Evolutionary conservation across 306 rosid genomes (phyloP).

Genomic region (Prunus fruticosa): DNA sequence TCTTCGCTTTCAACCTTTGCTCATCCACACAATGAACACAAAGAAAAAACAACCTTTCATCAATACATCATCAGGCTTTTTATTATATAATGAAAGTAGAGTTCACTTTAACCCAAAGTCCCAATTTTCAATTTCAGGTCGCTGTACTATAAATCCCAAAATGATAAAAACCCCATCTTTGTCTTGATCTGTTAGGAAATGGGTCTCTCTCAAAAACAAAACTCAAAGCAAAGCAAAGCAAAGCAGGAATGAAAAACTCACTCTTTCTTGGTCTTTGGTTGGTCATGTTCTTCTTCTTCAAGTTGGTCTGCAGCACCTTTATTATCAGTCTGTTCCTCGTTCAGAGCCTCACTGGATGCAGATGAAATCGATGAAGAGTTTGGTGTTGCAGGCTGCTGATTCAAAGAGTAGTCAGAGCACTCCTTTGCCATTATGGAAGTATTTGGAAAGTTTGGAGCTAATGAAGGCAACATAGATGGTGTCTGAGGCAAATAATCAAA

Average conservation of each 20-base stretch:
- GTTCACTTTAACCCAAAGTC: background rate
- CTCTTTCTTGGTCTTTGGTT: slow-evolving; percentile 48
- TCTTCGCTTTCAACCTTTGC: slow-evolving; percentile 71
- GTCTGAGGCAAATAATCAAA: slow-evolving; percentile 44
- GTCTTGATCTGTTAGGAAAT: slow-evolving; percentile 9
- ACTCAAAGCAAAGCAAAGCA: background rate
- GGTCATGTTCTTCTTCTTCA: slow-evolving; percentile 6
- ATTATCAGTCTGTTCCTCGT: slow-evolving; percentile 44
- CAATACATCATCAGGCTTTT: background rate
- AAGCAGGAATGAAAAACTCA: slow-evolving; percentile 28
- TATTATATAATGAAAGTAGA: background rate
- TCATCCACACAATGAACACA: slow-evolving; percentile 14
- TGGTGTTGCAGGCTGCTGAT: slow-evolving; percentile 66
- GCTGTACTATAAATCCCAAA: background rate
- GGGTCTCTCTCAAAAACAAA: slow-evolving; percentile 1
- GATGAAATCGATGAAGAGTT: slow-evolving; percentile 92
- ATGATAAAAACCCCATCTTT: background rate
- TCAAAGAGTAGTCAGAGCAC: slow-evolving; percentile 36
- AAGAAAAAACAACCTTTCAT: slow-evolving; percentile 5
- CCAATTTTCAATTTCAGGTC: background rate
- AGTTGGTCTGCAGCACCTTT: slow-evolving; percentile 29
- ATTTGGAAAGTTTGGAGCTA: slow-evolving; percentile 20
- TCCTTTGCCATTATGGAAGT: slow-evolving; percentile 26
- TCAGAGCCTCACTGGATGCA: slow-evolving; percentile 57
- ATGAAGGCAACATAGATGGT: slow-evolving; percentile 20